A percentile compares a stretch with the other conserved stretches of the same genome.
Conservation (phyloP, 176 grass and related monocot genomes). For the Oryza brachyantha region DNA sequence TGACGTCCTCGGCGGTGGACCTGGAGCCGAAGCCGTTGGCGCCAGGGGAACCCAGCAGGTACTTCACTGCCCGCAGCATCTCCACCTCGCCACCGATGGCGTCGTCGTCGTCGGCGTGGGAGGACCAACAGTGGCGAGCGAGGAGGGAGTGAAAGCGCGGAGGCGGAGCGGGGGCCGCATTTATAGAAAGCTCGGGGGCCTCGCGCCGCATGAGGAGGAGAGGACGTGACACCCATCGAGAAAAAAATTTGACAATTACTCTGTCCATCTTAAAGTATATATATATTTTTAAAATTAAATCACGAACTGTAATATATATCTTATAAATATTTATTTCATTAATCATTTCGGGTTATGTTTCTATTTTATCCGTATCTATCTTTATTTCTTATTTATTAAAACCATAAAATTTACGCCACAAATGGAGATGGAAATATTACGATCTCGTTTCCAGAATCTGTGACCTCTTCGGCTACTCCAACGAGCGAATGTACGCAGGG, state of each 20-base stretch:
- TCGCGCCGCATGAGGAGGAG: neutral
- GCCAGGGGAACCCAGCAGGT: conserved; percentile 72
- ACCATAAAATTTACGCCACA: no score
- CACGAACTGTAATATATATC: no score
- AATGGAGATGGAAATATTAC: neutral
- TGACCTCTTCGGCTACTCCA: neutral
- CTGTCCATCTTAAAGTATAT: no score
- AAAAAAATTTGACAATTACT: no score
- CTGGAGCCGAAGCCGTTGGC: conserved; percentile 78
- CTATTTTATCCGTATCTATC: no score
- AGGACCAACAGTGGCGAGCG: neutral
- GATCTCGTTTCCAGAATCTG: neutral
- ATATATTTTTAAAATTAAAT: no score
- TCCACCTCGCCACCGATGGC: neutral
- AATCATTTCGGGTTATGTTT: no score
- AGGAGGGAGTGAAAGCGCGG: conserved; percentile 28
- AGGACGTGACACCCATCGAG: no score
- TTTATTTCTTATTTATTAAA: no score
- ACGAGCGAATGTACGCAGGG: neutral
- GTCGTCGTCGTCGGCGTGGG: neutral
- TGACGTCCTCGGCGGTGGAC: conserved; percentile 73
- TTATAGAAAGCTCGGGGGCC: conserved; percentile 51
- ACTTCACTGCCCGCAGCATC: conserved; percentile 69
- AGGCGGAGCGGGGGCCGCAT: conserved; percentile 31
- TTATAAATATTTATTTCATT: no score